Evolutionary conservation across 768 basidiomycete genomes (phyloP), one percentile per base, ranked within the genome.

Genomic region (Mycena vulgaris): DNA sequence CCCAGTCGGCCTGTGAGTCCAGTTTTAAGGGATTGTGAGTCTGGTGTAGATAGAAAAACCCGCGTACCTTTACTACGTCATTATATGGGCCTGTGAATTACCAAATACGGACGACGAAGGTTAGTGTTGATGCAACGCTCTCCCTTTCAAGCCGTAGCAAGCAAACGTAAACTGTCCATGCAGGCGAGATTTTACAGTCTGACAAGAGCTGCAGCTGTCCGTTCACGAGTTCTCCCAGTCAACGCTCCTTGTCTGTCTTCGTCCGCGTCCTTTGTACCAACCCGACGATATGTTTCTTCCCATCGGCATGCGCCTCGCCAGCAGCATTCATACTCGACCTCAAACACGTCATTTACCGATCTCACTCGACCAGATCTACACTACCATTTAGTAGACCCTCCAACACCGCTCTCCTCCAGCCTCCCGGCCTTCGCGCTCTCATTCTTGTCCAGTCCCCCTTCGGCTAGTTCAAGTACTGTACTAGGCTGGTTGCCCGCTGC

Each of bases 401-500:
- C 90, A 7, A 86, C 82, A 35, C 84, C 87, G 2, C 49, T 87
- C 7, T 88, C 88, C 7, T 69, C 78, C 2, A 75, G 80, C 0
- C 71, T 78, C 2, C 87, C 89, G 10, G 86, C 86, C 4, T 93
- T 89, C 75, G 92, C 92, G 0, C 74, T 95, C 2, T 93, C 92
- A 1, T 93, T 94, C 66, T 81, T 92, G 10, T 63, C 85, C 0
- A 71, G 79, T 23, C 80, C 84, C 11, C 90, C 90, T 0, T 77
- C 83, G 2, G 76, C 77, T 0, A 71, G 82, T 83, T 90, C 91
- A 10, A 78, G 81, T 30, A 85, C 88, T 7, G 79, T 94, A 13
- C 80, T 94, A 25, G 93, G 93, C 4, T 93, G 90, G 90, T 79
- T 95, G 9, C 92, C 92, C 17, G 92, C 91, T 51, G 67, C 61